phyloP scores from a whole-genome alignment of 192 early-diverging fungal species.

The Rhizophagus prolifer region DNA sequence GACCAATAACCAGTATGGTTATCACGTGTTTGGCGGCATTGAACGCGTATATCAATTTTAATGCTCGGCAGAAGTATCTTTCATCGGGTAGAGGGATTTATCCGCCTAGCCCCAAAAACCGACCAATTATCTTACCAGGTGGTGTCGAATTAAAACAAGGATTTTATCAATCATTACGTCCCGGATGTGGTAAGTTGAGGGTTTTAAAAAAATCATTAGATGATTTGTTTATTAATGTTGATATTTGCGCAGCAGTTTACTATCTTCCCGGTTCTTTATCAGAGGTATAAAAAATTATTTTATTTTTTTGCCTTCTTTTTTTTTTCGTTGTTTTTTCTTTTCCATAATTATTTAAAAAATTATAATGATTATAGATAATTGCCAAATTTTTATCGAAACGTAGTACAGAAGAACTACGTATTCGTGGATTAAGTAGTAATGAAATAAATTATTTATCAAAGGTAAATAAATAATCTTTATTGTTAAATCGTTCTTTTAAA shows the following conservation, averaged over 20 bases:
- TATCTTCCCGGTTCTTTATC: not conserved
- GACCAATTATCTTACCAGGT: not conserved
- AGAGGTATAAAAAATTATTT: not conserved
- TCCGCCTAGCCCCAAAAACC: not conserved
- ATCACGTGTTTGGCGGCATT: not conserved
- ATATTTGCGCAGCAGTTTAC: slow-evolving; percentile 11
- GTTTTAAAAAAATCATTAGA: too few relatives aligned
- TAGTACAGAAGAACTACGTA: not conserved
- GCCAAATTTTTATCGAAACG: not conserved
- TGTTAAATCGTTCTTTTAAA: too few relatives aligned
- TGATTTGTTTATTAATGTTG: not conserved
- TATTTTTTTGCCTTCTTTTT: too few relatives aligned
- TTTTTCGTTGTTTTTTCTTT: not conserved
- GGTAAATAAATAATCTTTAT: not conserved
- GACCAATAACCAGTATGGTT: not conserved
- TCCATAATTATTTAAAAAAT: too few relatives aligned
- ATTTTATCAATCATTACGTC: slow-evolving; percentile 19
- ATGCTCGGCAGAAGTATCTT: not conserved
- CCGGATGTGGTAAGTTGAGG: not conserved
- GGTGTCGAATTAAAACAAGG: slow-evolving; percentile 15
- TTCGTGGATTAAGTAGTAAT: not conserved
- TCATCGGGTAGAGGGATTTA: not conserved
- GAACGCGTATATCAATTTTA: slow-evolving; percentile 12
- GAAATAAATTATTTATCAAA: not conserved
- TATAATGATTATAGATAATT: not conserved